Evolutionary conservation across 176 grass and related monocot species (phyloP), one percentile per base, ranked within the genome.

Genomic region (Saccharum officinarum): DNA sequence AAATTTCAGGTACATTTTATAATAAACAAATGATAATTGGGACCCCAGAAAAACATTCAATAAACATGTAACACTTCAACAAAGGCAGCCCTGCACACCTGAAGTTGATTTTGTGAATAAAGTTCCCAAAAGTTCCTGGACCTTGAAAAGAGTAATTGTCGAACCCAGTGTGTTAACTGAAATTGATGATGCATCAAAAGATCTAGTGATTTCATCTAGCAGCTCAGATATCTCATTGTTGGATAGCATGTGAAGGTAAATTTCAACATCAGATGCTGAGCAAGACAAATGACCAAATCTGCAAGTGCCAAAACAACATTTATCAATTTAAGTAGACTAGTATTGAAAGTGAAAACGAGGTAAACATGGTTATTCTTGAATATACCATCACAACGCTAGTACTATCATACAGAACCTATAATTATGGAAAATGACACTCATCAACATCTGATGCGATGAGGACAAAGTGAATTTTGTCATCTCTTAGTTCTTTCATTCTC

Each of bases 231-330:
- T 94, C 80, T 96, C 94, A 63, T 92, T 73, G 78, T 67, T 14
- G 6, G 90, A 91, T 69, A 99, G 86, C 76, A 92, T 78, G 75
- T 91, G 83, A 38, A 99, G 88, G 80, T 93, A 99, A 33, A 37
- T 82, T 90, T 94, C 94, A 88, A 92, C 92, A 89, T 99, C 97
- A 52, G 94, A 96, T 75, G 92, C 82, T 82, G 91, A 92, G 65
- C 90, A 94, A 79, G 92, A 93, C 80, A 94, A 86, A 71, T 99
- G 93, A 71, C 92, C 91, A 76, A 99, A 99, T 88, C 93, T 99
- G 94, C 81, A 73, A 76, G 62, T 71, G 65, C 17, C 30, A 8
- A 49, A 47, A 33, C 4, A 73, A 20, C 25, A 75, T 52, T 52
- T 20, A 68, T 1, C 33, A 18, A 68, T 62, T 62, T 26, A 26